These are phyloP conservation scores for Fusarium proliferatum DNA, from an alignment of 2,329 filamentous ascomycete species.

Conservation along the genomic window DNA sequence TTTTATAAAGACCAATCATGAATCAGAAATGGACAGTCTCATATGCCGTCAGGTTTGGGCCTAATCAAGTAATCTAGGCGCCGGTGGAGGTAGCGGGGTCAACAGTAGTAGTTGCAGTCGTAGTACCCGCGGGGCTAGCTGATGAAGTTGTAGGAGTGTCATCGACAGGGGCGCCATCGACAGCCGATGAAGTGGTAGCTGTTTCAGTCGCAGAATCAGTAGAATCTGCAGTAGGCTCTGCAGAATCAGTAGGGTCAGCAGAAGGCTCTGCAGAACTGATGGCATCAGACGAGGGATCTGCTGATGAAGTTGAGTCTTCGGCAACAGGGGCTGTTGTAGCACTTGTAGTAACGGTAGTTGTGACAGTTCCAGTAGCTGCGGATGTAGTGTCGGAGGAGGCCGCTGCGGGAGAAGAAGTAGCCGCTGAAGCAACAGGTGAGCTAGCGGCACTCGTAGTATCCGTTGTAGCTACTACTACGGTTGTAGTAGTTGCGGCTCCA, in stretches of 20 bases:
- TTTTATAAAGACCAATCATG: neutral
- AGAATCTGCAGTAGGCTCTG: neutral
- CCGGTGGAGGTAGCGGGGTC: neutral
- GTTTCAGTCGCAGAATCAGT: neutral
- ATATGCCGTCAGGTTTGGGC: neutral
- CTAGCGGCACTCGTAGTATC: neutral
- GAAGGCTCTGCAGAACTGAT: neutral
- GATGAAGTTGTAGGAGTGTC: neutral
- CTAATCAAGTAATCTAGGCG: neutral
- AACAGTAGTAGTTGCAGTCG: neutral
- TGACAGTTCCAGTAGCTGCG: neutral
- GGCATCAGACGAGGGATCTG: neutral
- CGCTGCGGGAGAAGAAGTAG: neutral
- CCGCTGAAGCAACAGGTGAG: neutral
- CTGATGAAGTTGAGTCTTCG: neutral
- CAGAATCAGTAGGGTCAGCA: neutral
- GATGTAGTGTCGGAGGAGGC: neutral
- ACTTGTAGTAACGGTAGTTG: neutral
- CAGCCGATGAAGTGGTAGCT: neutral
- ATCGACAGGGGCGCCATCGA: neutral
- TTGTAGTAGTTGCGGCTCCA: neutral
- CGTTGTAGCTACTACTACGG: neutral
- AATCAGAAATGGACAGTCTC: neutral
- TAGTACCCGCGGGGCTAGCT: neutral
- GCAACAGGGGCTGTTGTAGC: neutral